Conservation (phyloP, 257 asterid species). For the Fraxinus excelsior region DNA sequence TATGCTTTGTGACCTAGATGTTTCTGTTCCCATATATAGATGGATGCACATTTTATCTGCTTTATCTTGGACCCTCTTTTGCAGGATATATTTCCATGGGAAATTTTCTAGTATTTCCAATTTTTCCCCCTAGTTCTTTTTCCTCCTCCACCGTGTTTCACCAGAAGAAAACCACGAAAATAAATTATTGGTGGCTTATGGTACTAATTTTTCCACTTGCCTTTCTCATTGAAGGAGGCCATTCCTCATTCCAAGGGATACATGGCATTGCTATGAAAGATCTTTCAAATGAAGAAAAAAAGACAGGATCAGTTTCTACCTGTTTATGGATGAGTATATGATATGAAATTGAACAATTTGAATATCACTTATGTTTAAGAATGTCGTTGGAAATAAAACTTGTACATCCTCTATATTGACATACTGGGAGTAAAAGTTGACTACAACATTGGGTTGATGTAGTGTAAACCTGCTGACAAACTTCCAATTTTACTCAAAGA, state of each 20-base stretch:
- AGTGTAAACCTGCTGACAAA: background rate
- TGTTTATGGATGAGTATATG: constrained; percentile 1
- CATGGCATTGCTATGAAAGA: background rate
- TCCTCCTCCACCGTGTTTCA: background rate
- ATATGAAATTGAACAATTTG: constrained; percentile 1
- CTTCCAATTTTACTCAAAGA: constrained; percentile 5
- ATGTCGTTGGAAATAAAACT: background rate
- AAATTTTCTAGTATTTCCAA: background rate
- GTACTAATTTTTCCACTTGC: background rate
- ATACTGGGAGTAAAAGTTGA: background rate
- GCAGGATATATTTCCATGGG: background rate
- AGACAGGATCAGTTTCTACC: background rate
- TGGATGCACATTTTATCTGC: constrained; percentile 2
- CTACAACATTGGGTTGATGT: background rate
- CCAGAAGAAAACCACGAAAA: constrained; percentile 14
- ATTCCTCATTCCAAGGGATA: background rate
- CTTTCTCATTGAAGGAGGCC: background rate
- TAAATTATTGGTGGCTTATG: background rate
- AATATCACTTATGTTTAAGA: background rate
- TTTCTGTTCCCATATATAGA: constrained; percentile 15
- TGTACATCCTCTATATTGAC: background rate
- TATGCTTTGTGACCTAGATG: constrained; percentile 18
- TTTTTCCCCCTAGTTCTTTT: background rate
- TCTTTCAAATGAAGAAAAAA: background rate
- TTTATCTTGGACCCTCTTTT: background rate